phyloP scores from a whole-genome alignment of 2,329 filamentous ascomycete species.

The Stachybotrys echinatus region DNA sequence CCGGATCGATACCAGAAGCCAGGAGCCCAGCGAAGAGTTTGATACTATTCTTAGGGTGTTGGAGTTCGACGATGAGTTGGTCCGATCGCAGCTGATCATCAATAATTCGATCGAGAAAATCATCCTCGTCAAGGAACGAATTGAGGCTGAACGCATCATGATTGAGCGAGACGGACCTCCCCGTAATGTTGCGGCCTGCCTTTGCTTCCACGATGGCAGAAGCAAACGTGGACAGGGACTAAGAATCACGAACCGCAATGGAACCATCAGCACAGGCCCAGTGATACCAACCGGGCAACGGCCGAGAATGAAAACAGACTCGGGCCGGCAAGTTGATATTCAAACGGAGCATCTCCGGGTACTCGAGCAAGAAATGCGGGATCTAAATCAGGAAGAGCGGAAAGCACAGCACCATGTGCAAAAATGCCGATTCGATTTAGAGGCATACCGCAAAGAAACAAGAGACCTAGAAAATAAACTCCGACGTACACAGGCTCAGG shows the following conservation, averaged over 20 bases:
- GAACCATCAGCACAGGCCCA: conserved; percentile 35
- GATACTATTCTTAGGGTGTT: conserved; percentile 77
- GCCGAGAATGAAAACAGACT: conserved; percentile 76
- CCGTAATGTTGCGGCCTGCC: conserved; percentile 67
- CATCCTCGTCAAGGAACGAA: conserved; percentile 65
- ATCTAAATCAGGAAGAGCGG: conserved; percentile 43
- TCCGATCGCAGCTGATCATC: conserved; percentile 80
- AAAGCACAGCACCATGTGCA: conserved; percentile 42
- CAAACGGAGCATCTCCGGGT: conserved; percentile 46
- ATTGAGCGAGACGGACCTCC: conserved; percentile 52
- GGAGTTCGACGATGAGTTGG: conserved; percentile 73
- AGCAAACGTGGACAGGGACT: conserved; percentile 50
- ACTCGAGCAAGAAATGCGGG: conserved; percentile 48
- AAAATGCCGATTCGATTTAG: conserved; percentile 38
- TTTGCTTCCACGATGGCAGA: conserved; percentile 60
- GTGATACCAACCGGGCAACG: conserved; percentile 41
- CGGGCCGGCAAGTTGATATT: conserved; percentile 57
- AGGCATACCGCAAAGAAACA: conserved; percentile 34
- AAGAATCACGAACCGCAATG: conserved; percentile 43
- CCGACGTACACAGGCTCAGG: conserved; percentile 56
- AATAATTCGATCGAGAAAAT: conserved; percentile 78
- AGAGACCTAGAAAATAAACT: conserved; percentile 43
- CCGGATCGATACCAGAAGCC: conserved; percentile 25
- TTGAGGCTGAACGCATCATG: conserved; percentile 66
- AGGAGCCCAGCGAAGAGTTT: conserved; percentile 69